These are phyloP conservation scores for Mentha longifolia DNA, from an alignment of 257 asterid species.

Conservation along the genomic window DNA sequence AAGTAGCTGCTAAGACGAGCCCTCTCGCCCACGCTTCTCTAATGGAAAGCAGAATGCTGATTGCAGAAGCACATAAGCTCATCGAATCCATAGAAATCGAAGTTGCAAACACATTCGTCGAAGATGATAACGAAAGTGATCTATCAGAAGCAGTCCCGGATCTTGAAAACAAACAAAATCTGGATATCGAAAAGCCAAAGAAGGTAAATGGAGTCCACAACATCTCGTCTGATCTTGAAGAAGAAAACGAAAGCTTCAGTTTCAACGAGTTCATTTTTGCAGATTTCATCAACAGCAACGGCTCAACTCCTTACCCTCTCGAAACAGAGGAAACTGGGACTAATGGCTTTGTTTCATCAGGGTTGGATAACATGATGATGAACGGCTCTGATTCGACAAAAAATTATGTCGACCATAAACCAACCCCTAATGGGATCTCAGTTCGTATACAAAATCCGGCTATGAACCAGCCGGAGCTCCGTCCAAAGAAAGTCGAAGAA, in stretches of 20 bases:
- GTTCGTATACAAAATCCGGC: constrained; percentile 24
- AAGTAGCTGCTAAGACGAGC: constrained; percentile 66
- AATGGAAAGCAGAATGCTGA: constrained; percentile 71
- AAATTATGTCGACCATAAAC: constrained; percentile 27
- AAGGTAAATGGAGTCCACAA: constrained; percentile 59
- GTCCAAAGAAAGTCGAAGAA: constrained; percentile 26
- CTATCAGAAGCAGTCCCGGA: constrained; percentile 24
- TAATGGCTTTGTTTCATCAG: constrained; percentile 34
- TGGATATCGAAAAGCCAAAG: constrained; percentile 26
- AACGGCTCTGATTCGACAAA: constrained; percentile 29
- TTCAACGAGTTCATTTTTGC: constrained; percentile 36
- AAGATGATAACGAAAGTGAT: constrained; percentile 25
- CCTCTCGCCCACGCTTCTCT: constrained; percentile 73
- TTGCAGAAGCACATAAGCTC: constrained; percentile 69
- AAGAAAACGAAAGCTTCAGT: constrained; percentile 24
- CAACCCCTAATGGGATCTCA: constrained; percentile 37
- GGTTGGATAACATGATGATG: constrained; percentile 26
- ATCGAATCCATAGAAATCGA: constrained; percentile 60
- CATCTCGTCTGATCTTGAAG: constrained; percentile 30
- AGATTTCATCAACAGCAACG: constrained; percentile 44
- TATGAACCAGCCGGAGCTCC: constrained; percentile 33
- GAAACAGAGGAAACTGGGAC: constrained; percentile 37
- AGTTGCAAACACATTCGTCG: constrained; percentile 38
- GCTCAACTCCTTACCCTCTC: constrained; percentile 31
- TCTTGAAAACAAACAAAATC: constrained; percentile 23